These are phyloP conservation scores for Colletotrichum sp. DNA, from an alignment of 2,329 filamentous ascomycete species.

Conservation along the genomic window DNA sequence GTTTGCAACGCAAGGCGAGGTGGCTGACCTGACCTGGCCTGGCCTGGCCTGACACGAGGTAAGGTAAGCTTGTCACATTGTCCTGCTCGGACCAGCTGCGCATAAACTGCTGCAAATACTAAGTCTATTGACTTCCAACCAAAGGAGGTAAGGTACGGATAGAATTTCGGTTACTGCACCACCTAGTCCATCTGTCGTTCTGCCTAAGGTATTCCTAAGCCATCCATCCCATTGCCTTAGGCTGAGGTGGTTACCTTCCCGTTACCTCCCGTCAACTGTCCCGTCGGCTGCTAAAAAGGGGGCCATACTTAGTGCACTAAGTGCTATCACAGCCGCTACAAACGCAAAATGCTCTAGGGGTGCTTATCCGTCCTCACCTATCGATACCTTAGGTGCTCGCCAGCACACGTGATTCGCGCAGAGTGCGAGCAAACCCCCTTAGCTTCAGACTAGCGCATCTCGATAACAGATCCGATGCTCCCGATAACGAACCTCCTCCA, in stretches of 20 bases:
- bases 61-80: neutral
- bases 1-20: neutral
- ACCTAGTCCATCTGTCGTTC: neutral
- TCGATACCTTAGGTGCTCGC: neutral
- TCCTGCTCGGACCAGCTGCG: neutral
- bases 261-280: neutral
- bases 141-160: neutral
- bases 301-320: neutral
- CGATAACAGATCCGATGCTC: neutral
- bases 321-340: neutral
- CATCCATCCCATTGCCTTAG: neutral
- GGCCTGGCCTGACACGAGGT: neutral
- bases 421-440: slow-evolving; percentile 1
- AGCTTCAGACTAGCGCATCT: neutral
- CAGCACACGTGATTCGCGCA: slow-evolving; percentile 7
- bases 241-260: neutral
- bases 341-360: neutral
- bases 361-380: neutral
- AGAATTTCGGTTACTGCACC: neutral
- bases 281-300: neutral
- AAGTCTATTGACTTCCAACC: neutral
- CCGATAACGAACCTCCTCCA: neutral
- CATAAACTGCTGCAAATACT: neutral
- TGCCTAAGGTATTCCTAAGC: neutral
- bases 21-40: neutral